Evolutionary conservation across 306 rosid species (phyloP).

Genomic region (Sphenostylis stenocarpa): DNA sequence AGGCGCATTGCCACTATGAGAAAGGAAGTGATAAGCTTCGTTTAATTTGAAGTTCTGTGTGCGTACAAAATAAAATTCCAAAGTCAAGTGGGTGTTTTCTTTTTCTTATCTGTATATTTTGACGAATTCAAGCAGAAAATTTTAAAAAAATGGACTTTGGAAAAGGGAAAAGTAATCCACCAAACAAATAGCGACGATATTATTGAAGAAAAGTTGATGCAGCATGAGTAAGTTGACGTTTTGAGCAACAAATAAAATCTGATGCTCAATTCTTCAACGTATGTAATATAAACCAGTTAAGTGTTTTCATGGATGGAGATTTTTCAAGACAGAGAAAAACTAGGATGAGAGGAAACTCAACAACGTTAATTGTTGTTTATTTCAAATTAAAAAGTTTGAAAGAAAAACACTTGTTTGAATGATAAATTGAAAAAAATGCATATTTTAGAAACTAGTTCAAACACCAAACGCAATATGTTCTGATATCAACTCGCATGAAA

Average conservation of each 20-base stretch:
- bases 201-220: not conserved
- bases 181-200: not conserved
- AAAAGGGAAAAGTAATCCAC: not conserved
- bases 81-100: not conserved
- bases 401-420: not conserved
- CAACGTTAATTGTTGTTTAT: not conserved
- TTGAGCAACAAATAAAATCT: not conserved
- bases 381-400: too few relatives aligned
- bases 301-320: not conserved
- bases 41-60: not conserved
- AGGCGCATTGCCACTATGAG: constrained; percentile 7
- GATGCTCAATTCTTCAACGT: too few relatives aligned
- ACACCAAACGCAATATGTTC: not conserved
- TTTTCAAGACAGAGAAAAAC: not conserved
- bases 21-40: not conserved
- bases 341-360: not conserved
- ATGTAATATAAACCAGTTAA: too few relatives aligned
- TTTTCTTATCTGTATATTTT: not conserved
- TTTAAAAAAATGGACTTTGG: not conserved
- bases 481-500: not conserved
- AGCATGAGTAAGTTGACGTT: not conserved
- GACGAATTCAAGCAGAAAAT: not conserved
- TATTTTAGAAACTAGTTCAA: not conserved
- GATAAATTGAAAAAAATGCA: not conserved
- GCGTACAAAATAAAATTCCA: not conserved